Evolutionary conservation across 108 stramenopile species (phyloP).

Genomic region (Nitzschia sp.): DNA sequence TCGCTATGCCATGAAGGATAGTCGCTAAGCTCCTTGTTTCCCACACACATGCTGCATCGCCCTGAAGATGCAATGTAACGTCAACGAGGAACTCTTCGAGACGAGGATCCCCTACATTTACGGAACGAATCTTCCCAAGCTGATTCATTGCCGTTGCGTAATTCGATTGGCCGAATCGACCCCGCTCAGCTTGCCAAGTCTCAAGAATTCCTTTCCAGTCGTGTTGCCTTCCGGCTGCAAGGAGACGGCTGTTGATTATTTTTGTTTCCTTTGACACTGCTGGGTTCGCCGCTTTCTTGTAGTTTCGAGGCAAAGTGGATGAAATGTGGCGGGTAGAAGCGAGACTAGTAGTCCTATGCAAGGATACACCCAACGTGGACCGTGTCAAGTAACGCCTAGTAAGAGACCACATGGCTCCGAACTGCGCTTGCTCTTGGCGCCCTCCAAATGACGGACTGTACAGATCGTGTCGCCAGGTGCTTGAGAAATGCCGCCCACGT

Average conservation of each 20-base stretch:
- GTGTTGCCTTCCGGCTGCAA: background rate
- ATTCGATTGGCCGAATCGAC: conserved; percentile 11
- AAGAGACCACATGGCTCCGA: too few relatives aligned
- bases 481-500: too few relatives aligned
- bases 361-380: too few relatives aligned
- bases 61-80: background rate
- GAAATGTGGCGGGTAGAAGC: too few relatives aligned
- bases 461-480: too few relatives aligned
- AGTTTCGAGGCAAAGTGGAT: too few relatives aligned
- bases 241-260: background rate
- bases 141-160: conserved; percentile 26
- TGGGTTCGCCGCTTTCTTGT: too few relatives aligned
- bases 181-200: background rate
- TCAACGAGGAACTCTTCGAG: conserved; percentile 15
- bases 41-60: background rate
- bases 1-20: conserved; percentile 24
- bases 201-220: conserved; percentile 8
- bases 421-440: too few relatives aligned
- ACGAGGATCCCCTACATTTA: conserved; percentile 6
- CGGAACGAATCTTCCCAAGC: conserved; percentile 11
- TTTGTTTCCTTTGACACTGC: too few relatives aligned
- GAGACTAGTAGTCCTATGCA: too few relatives aligned
- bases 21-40: background rate
- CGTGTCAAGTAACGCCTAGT: too few relatives aligned
- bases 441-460: too few relatives aligned